phyloP scores from a whole-genome alignment of 305 asterid genomes.

The Nicotiana rustica region DNA sequence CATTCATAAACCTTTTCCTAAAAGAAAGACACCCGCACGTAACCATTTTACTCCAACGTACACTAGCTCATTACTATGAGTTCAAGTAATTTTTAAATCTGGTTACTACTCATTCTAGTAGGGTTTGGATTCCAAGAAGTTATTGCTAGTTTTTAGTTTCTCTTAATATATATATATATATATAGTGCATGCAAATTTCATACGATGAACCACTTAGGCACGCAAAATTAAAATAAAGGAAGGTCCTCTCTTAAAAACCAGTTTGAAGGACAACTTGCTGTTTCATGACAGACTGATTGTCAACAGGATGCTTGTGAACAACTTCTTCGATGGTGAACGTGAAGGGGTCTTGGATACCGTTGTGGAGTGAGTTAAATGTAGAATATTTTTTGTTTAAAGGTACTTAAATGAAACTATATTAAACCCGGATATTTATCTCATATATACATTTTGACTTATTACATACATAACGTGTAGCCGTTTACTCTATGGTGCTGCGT shows the following conservation, averaged over 20 bases:
- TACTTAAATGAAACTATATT: neutral
- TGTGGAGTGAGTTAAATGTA: neutral
- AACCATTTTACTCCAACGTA: conserved; percentile 16
- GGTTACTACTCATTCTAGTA: conserved; percentile 12
- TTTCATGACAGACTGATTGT: neutral
- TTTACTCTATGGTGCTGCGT: no score
- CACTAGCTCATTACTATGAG: conserved; percentile 9
- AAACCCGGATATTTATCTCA: neutral
- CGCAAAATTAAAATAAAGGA: neutral
- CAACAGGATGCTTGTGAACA: neutral
- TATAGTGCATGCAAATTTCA: neutral
- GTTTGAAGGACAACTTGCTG: conserved; percentile 8
- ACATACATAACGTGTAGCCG: no score
- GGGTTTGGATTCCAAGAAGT: conserved; percentile 15
- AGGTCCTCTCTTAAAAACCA: neutral
- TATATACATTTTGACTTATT: neutral
- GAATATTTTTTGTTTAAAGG: neutral
- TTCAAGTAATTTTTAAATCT: neutral
- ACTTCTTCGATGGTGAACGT: neutral
- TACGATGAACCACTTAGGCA: neutral
- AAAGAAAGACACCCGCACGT: conserved; percentile 1
- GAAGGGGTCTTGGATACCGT: neutral
- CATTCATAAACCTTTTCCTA: neutral
- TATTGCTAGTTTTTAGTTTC: neutral
- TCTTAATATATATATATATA: neutral